Evolutionary conservation across 1,139 yeast species (phyloP), one percentile per base, ranked within the genome.

Genomic region (Eremothecium sinecaudum): DNA sequence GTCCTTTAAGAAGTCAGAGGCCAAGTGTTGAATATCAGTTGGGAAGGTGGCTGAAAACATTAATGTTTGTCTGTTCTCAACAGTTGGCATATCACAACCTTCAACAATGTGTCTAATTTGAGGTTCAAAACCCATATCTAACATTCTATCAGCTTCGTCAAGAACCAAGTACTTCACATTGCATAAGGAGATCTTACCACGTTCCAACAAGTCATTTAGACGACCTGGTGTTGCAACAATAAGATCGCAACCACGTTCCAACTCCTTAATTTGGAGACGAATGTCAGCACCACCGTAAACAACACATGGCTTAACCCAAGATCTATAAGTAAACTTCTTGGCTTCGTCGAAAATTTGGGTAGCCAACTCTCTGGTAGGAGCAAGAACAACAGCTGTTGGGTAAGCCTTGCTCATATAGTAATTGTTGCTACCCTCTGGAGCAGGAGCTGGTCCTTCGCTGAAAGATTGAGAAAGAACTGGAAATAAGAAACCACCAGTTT

Each of bases 51-150:
- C 98, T 29, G 95, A 84, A 68, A 90, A 90, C 94, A 90, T 84
- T 58, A 90, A 75, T 24, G 98, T 90, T 69, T 90, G 98, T 70
- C 98, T 81, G 55, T 80, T 73, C 44, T 74, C 68, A 40, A 83
- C 94, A 47, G 72, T 79, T 44, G 98, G 95, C 97, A 87, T 87
- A 62, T 84, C 96, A 69, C 92, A 87, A 50, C 82, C 94, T 66
- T 90, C 94, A 43, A 90, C 98, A 59, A 90, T 87, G 61, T 87
- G 83, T 74, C 98, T 83, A 59, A 90, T 90, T 72, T 90, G 98
- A 47, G 97, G 97, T 71, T 90, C 98, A 67, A 90, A 90, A 73
- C 98, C 98, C 98, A 90, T 90, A 78, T 90, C 98, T 67, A 90
- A 77, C 98, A 90, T 90, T 72, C 98, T 83, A 67, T 90, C 98